These are phyloP conservation scores for Cenchrus purpureus DNA, from an alignment of 176 grass and related monocot species.

Conservation along the genomic window DNA sequence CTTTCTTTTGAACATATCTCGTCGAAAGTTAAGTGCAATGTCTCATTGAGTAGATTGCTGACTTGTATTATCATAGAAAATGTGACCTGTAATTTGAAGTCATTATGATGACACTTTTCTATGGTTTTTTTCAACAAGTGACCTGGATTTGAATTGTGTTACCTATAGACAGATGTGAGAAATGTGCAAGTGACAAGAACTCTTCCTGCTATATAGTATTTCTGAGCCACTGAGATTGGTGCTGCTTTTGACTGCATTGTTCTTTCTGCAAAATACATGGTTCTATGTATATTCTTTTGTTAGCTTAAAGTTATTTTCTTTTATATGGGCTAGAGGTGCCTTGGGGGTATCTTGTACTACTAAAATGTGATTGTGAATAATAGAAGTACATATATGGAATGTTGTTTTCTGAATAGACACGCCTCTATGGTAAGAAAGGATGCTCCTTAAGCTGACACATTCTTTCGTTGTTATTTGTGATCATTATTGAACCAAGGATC, in stretches of 20 bases:
- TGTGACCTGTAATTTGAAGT: neutral
- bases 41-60: constrained; percentile 3
- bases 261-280: neutral
- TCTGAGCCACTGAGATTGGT: neutral
- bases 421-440: constrained; percentile 28
- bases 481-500: constrained; percentile 13
- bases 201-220: neutral
- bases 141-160: constrained; percentile 9
- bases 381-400: constrained; percentile 7
- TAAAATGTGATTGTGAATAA: neutral
- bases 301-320: constrained; percentile 16
- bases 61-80: constrained; percentile 7
- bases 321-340: neutral
- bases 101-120: neutral
- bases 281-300: neutral
- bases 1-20: constrained; percentile 27
- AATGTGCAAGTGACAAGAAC: constrained; percentile 15
- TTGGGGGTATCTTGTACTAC: neutral
- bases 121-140: neutral
- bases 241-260: constrained; percentile 15
- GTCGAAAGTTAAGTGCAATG: neutral
- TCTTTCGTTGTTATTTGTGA: constrained; percentile 3
- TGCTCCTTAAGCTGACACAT: neutral
- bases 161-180: neutral
- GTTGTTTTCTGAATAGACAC: constrained; percentile 19